A percentile compares a stretch with the other conserved stretches of the same genome.
Conservation (phyloP, 495 filamentous ascomycete genomes). For the Podospora fimiseda region DNA sequence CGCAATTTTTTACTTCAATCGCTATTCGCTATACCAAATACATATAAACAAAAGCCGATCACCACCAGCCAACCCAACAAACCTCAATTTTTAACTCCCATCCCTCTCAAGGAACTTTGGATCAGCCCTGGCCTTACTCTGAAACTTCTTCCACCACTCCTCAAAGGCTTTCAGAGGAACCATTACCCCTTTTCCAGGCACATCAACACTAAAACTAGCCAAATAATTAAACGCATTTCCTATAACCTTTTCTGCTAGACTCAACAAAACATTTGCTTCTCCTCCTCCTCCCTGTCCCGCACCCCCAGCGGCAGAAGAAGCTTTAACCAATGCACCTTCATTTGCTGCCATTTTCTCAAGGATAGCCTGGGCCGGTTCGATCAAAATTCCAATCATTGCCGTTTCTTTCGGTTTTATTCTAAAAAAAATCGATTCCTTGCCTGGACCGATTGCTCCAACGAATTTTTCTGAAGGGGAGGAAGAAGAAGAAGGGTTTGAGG, state of each 20-base stretch:
- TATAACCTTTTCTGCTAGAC: constrained; percentile 87
- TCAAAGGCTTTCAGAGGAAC: constrained; percentile 86
- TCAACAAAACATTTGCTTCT: constrained; percentile 52
- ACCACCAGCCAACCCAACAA: too few species aligned
- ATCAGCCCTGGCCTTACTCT: constrained; percentile 76
- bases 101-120: constrained; percentile 85
- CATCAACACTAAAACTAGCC: constrained; percentile 65
- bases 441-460: constrained; percentile 79
- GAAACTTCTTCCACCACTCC: constrained; percentile 98
- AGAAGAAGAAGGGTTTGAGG: constrained; percentile 38
- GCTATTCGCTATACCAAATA: too few species aligned
- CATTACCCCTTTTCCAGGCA: constrained; percentile 58
- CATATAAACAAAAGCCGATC: too few species aligned
- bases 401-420: constrained; percentile 44
- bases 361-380: constrained; percentile 72
- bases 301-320: constrained; percentile 12
- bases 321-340: constrained; percentile 8
- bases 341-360: constrained; percentile 44
- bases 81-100: too few species aligned
- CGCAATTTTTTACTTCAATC: too few species aligned
- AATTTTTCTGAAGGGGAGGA: constrained; percentile 57
- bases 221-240: constrained; percentile 97
- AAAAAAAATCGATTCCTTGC: constrained; percentile 87
- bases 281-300: not conserved
- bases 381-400: constrained; percentile 70